phyloP scores from a whole-genome alignment of 768 basidiomycete species.

The Macrolepiota fuliginosa region DNA sequence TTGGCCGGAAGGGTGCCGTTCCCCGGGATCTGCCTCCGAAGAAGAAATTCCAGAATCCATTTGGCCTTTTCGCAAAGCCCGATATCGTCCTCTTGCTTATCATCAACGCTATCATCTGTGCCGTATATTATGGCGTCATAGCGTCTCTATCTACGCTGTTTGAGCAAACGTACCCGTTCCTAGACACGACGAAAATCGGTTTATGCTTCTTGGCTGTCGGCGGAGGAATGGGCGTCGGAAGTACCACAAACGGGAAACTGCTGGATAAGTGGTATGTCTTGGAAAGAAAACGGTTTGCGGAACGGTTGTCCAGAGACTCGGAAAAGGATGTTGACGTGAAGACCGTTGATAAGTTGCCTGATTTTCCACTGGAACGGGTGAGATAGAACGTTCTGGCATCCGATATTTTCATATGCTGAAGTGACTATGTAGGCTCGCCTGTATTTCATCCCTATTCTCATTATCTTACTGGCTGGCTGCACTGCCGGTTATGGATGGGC shows the following conservation, averaged over 20 bases:
- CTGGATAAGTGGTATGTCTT: conserved; percentile 63
- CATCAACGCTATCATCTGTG: conserved; percentile 49
- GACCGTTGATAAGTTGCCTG: conserved; percentile 21
- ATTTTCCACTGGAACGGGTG: conserved; percentile 58
- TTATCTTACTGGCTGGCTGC: conserved; percentile 31
- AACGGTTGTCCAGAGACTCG: conserved; percentile 1
- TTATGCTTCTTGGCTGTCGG: conserved; percentile 79
- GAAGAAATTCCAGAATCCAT: conserved; percentile 50
- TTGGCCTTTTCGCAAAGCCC: conserved; percentile 50
- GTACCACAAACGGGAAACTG: conserved; percentile 54
- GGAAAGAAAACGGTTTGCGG: conserved; percentile 32
- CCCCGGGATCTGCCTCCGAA: conserved; percentile 25
- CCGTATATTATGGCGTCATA: conserved; percentile 59
- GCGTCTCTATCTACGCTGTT: conserved; percentile 65
- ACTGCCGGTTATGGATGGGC: conserved; percentile 65
- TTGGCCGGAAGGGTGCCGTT: conserved; percentile 29
- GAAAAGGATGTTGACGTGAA: conserved; percentile 13
- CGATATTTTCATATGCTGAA: background rate
- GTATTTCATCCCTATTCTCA: conserved; percentile 18
- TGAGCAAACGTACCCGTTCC: conserved; percentile 50
- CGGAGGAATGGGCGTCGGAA: conserved; percentile 64
- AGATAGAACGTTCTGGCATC: background rate
- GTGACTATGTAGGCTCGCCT: conserved; percentile 18
- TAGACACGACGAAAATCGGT: conserved; percentile 65
- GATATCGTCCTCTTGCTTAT: conserved; percentile 55